A percentile compares a stretch with the other conserved stretches of the same genome.
These are phyloP conservation scores for Gossypium davidsonii DNA, from an alignment of 441 rosid species.

Conservation along the genomic window DNA sequence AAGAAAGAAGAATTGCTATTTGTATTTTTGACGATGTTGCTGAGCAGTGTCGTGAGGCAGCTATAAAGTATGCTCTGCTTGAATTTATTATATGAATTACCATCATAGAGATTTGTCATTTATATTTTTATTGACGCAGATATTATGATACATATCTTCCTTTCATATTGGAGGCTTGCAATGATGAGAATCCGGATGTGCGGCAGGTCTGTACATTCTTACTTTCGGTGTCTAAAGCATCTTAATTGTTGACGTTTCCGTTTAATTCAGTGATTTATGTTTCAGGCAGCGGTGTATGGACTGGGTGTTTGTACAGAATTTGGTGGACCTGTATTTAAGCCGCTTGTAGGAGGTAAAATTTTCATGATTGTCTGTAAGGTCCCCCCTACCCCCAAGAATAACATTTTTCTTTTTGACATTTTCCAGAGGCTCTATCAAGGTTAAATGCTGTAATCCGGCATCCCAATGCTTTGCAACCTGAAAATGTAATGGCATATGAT, in stretches of 20 bases:
- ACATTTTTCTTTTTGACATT: conserved; percentile 21
- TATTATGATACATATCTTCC: conserved; percentile 96
- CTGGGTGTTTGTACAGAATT: conserved; percentile 99
- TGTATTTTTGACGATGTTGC: conserved; percentile 99
- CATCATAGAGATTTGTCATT: conserved; percentile 6
- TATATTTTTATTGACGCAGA: conserved; percentile 36
- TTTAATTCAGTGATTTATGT: conserved; percentile 14
- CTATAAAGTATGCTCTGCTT: conserved; percentile 66
- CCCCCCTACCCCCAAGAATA: conserved; percentile 5
- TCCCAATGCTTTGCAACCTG: conserved; percentile 79
- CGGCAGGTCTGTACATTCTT: conserved; percentile 58
- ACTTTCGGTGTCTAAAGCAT: background rate
- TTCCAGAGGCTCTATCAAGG: conserved; percentile 95
- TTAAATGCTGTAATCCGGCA: conserved; percentile 75
- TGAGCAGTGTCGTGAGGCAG: conserved; percentile 91
- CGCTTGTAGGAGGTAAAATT: conserved; percentile 84
- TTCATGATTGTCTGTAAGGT: background rate
- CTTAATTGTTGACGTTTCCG: conserved; percentile 3
- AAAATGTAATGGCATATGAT: conserved; percentile 94
- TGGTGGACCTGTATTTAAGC: conserved; percentile 84
- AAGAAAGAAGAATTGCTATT: conserved; percentile 98
- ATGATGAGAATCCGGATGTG: conserved; percentile 87
- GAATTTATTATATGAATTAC: conserved; percentile 7
- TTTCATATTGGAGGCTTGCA: conserved; percentile 95
- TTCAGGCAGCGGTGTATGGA: conserved; percentile 97